A percentile compares a stretch with the other conserved stretches of the same genome.
Evolutionary conservation across 2,329 filamentous ascomycete species (phyloP).

Genomic region (Calonectria leucothoes): DNA sequence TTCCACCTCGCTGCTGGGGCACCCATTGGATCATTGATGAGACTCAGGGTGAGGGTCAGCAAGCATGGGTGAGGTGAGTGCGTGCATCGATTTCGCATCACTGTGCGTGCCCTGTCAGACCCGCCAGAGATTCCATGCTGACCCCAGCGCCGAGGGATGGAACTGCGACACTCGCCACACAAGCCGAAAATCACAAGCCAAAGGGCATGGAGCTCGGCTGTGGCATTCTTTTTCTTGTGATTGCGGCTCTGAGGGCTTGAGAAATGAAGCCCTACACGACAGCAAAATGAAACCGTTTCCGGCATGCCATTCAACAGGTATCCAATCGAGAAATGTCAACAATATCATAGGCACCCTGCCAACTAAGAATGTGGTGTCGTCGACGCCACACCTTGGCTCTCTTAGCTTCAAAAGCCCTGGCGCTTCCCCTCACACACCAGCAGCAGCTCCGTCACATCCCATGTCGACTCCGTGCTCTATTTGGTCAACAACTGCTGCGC

Average conservation of each 20-base stretch:
- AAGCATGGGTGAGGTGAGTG: slow-evolving; percentile 1
- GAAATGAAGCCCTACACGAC: background rate
- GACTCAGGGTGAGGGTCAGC: background rate
- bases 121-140: slow-evolving; percentile 14
- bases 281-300: background rate
- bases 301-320: background rate
- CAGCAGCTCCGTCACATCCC: slow-evolving; percentile 17
- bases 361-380: background rate
- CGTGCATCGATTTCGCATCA: slow-evolving; percentile 18
- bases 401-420: slow-evolving; percentile 19
- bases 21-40: background rate
- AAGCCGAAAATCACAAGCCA: slow-evolving; percentile 20
- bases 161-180: slow-evolving; percentile 12
- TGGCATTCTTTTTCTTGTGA: background rate
- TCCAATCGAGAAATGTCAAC: background rate
- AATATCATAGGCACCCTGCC: background rate
- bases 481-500: slow-evolving; percentile 6
- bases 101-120: slow-evolving; percentile 18
- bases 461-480: slow-evolving; percentile 2
- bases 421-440: slow-evolving; percentile 4
- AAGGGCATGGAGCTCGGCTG: background rate
- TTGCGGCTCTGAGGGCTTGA: background rate
- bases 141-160: slow-evolving; percentile 2
- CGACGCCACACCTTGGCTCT: slow-evolving; percentile 39
- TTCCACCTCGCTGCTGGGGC: background rate